Conservation (phyloP, 371 early-diverging fungal genomes). For the Mortierella polycephala region DNA sequence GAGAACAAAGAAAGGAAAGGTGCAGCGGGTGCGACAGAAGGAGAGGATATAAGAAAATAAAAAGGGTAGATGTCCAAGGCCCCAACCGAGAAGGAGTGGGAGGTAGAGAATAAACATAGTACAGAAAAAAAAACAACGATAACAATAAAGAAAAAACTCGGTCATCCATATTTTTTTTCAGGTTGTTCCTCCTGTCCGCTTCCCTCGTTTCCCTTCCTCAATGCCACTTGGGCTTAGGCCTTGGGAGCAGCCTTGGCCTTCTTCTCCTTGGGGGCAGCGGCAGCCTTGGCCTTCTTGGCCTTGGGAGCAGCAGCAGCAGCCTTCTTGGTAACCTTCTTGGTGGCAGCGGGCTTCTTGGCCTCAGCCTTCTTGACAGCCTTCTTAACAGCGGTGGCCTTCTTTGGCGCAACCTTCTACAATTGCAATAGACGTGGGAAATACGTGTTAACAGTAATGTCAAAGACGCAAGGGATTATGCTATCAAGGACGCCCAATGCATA, state of each 20-base stretch:
- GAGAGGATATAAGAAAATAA: conserved; percentile 16
- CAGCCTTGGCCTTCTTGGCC: conserved; percentile 59
- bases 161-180: conserved; percentile 7
- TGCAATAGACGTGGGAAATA: neutral
- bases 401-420: conserved; percentile 41
- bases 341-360: conserved; percentile 65
- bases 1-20: conserved; percentile 3
- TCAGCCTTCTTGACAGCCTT: conserved; percentile 60
- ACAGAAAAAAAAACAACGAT: conserved; percentile 12
- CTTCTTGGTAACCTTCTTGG: conserved; percentile 61
- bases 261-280: conserved; percentile 59
- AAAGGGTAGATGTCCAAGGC: conserved; percentile 11
- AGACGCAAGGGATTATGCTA: neutral
- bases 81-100: neutral
- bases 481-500: too few relatives aligned
- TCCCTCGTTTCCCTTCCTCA: conserved; percentile 6
- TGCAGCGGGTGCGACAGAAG: conserved; percentile 12
- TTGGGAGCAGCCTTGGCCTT: conserved; percentile 42
- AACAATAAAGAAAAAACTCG: conserved; percentile 9
- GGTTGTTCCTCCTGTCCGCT: conserved; percentile 14
- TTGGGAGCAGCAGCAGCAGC: conserved; percentile 55
- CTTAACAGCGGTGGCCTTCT: conserved; percentile 65
- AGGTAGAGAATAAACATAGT: conserved; percentile 10
- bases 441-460: neutral
- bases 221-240: conserved; percentile 26